phyloP scores from a whole-genome alignment of 768 basidiomycete genomes.

The Amanita rubescens region DNA sequence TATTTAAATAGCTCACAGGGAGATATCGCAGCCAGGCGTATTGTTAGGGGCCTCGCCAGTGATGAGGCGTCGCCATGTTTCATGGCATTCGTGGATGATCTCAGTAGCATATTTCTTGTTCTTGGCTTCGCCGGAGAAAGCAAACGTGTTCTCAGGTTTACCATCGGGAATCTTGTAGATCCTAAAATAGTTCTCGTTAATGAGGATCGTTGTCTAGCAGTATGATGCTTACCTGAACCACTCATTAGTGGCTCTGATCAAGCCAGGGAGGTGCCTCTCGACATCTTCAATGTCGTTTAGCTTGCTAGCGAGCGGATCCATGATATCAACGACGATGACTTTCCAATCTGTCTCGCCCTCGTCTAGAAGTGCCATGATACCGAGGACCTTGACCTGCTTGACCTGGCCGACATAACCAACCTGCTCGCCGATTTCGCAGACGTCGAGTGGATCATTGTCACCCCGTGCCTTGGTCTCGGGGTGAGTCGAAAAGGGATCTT shows the following conservation, averaged over 20 bases:
- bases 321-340: slow-evolving; percentile 95
- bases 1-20: slow-evolving; percentile 58
- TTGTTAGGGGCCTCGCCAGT: slow-evolving; percentile 71
- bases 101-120: slow-evolving; percentile 99
- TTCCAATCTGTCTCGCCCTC: slow-evolving; percentile 99
- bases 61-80: slow-evolving; percentile 95
- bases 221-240: slow-evolving; percentile 77
- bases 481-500: slow-evolving; percentile 81
- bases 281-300: slow-evolving; percentile 99
- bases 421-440: slow-evolving; percentile 99
- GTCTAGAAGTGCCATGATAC: slow-evolving; percentile 98
- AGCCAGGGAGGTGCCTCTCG: slow-evolving; percentile 93
- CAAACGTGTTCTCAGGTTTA: slow-evolving; percentile 96
- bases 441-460: slow-evolving; percentile 99
- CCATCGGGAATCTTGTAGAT: slow-evolving; percentile 97
- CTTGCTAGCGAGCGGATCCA: slow-evolving; percentile 91
- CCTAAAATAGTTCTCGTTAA: slow-evolving; percentile 29
- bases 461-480: slow-evolving; percentile 98
- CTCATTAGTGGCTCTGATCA: slow-evolving; percentile 96
- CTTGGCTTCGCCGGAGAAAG: slow-evolving; percentile 99
- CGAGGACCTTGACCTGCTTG: slow-evolving; percentile 99
- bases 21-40: slow-evolving; percentile 65
- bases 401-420: slow-evolving; percentile 95
- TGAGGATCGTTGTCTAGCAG: slow-evolving; percentile 2
- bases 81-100: slow-evolving; percentile 98